Evolutionary conservation across 495 filamentous ascomycete species (phyloP), one percentile per base, ranked within the genome.

Genomic region (Penicilliopsis zonata): DNA sequence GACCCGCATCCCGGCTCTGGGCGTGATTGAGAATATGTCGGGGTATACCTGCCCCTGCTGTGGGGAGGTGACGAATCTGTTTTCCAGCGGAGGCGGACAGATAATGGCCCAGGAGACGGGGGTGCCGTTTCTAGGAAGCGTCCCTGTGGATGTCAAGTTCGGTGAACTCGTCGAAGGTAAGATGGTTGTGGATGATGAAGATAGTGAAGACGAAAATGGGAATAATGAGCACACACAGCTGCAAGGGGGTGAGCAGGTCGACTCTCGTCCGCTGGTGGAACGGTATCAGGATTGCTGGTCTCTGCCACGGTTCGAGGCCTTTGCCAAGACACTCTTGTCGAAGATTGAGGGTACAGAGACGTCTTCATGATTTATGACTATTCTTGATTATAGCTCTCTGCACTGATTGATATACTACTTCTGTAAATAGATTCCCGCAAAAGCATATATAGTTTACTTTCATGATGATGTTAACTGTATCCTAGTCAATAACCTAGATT

Each of bases 11-110:
- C 60, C 71, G 9, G 74, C 93, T 13, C 63, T 95, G 19, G 90
- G 90, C 0, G 86, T 98, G 2, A 67, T 98, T 22, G 90, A 98
- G 63, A 98, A 98, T 55, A 96, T 98, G 92, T 79, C 80, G 16
- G 90, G 90, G 2, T 98, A 87, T 57, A 80, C 94, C 34, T 98
- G 90, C 57, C 88, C 88, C 20, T 84, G 86, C 49, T 98, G 90
- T 59, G 82, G 80, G 41, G 85, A 92, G 55, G 84, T 86, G 54
- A 93, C 83, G 26, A 83, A 96, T 60, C 60, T 96, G 34, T 96
- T 96, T 50, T 80, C 76, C 30, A 84, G 75, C 32, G 92, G 90
- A 12, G 90, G 90, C 5, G 90, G 92, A 5, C 57, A 83, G 55
- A 73, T 82, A 15, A 94, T 98, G 90, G 86, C 86, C 12, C 55